Percentiles rank a stretch among this genome's conserved stretches.
These are phyloP conservation scores for Penicillium longicatenatum DNA, from an alignment of 495 filamentous ascomycete species.

Conservation along the genomic window DNA sequence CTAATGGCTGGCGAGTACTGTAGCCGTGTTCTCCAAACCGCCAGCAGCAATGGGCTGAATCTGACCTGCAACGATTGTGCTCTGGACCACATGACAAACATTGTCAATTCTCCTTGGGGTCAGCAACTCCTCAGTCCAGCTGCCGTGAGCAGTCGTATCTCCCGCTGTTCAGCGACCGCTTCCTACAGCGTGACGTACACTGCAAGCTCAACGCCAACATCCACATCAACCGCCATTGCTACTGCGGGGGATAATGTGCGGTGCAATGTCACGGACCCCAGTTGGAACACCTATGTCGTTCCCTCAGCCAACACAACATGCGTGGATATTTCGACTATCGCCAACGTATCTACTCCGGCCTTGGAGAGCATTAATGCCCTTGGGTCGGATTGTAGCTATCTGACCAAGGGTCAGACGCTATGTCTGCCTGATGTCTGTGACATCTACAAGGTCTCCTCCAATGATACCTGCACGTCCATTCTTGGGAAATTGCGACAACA, in stretches of 20 bases:
- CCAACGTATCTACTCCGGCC: constrained; percentile 10
- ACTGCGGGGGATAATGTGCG: constrained; percentile 2
- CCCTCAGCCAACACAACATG: constrained; percentile 3
- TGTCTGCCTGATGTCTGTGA: constrained; percentile 6
- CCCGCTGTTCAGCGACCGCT: constrained; percentile 5
- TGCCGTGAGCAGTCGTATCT: constrained; percentile 3
- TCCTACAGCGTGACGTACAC: constrained; percentile 7
- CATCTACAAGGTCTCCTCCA: constrained; percentile 3
- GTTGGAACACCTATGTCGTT: constrained; percentile 5
- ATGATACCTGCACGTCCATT: constrained; percentile 4
- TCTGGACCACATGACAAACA: constrained; percentile 5
- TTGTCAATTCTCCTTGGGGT: constrained; percentile 10
- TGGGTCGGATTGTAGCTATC: constrained; percentile 3
- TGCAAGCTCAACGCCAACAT: background rate
- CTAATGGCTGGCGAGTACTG: background rate
- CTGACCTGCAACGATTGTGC: constrained; percentile 5
- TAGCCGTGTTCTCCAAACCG: background rate
- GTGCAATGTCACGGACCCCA: constrained; percentile 7
- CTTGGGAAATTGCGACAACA: background rate
- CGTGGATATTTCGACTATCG: constrained; percentile 5
- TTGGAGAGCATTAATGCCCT: constrained; percentile 10
- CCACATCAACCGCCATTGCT: background rate
- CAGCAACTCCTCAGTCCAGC: constrained; percentile 7
- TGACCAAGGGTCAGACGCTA: background rate
- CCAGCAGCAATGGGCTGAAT: background rate